Conservation (phyloP, 371 early-diverging fungal species). For the Spraguea lophii region DNA sequence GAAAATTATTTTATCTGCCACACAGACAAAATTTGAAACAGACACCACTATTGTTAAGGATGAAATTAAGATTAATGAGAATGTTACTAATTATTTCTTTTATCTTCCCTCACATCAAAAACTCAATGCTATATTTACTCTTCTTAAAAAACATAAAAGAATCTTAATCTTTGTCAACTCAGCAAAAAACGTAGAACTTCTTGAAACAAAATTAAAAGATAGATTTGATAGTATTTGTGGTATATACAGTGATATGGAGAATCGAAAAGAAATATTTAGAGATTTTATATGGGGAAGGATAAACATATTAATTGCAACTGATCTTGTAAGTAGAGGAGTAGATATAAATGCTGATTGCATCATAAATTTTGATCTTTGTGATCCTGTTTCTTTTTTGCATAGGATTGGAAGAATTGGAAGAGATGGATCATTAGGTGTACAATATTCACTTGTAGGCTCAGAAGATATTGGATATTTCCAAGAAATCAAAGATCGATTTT, state of each 20-base stretch:
- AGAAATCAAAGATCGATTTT: constrained; percentile 29
- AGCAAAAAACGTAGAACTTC: background rate
- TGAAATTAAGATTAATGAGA: too few relatives aligned
- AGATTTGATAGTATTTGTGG: background rate
- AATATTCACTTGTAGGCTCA: constrained; percentile 60
- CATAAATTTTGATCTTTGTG: constrained; percentile 81
- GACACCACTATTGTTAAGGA: too few relatives aligned
- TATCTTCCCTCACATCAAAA: too few relatives aligned
- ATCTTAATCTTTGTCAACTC: background rate
- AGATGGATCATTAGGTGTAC: constrained; percentile 73
- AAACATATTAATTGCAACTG: constrained; percentile 68
- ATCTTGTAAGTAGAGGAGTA: constrained; percentile 93
- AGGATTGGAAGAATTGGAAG: constrained; percentile 88
- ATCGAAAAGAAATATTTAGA: background rate
- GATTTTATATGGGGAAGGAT: background rate
- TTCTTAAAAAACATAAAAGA: too few relatives aligned
- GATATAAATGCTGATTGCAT: constrained; percentile 88
- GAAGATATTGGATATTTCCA: constrained; percentile 51
- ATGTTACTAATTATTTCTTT: too few relatives aligned
- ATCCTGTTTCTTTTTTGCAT: constrained; percentile 82
- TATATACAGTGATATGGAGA: background rate
- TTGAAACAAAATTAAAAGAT: background rate
- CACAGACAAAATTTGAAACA: too few relatives aligned
- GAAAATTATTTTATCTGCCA: too few relatives aligned
- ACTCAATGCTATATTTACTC: too few relatives aligned